Evolutionary conservation across 1,284 basidiomycete species (phyloP).

Genomic region (Microbotryum saponariae): DNA sequence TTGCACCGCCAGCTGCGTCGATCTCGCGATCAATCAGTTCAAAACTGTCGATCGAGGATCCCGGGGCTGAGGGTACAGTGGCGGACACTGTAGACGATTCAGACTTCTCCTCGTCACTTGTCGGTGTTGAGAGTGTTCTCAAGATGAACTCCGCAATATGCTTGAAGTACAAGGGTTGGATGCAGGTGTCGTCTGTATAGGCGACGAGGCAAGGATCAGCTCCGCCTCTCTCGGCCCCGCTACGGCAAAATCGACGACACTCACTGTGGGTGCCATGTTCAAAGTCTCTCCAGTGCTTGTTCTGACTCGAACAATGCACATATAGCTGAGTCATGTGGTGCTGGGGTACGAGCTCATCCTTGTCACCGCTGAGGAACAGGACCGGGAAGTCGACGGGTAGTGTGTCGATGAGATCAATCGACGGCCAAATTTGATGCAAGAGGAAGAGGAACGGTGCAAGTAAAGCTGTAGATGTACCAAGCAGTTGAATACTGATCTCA

Average conservation of each 20-base stretch:
- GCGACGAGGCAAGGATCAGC: background rate
- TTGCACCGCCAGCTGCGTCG: background rate
- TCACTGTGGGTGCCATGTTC: slow-evolving; percentile 30
- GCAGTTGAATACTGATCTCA: too few relatives aligned
- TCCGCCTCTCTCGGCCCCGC: background rate
- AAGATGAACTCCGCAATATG: slow-evolving; percentile 15
- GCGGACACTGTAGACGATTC: background rate
- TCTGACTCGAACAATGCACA: slow-evolving; percentile 49
- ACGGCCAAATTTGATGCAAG: slow-evolving; percentile 76
- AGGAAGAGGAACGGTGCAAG: slow-evolving; percentile 66
- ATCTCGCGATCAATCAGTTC: slow-evolving; percentile 6
- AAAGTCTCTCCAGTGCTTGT: slow-evolving; percentile 43
- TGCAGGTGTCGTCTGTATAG: slow-evolving; percentile 25
- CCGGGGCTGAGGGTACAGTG: background rate
- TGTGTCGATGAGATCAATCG: slow-evolving; percentile 7
- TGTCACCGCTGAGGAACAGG: slow-evolving; percentile 70
- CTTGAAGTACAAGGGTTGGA: slow-evolving; percentile 27
- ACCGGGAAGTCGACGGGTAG: slow-evolving; percentile 56
- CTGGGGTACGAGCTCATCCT: slow-evolving; percentile 77
- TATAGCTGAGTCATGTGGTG: slow-evolving; percentile 74
- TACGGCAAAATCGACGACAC: slow-evolving; percentile 3
- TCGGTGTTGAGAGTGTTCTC: background rate
- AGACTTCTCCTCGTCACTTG: too few relatives aligned
- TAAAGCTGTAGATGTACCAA: slow-evolving; percentile 42
- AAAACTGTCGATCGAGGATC: background rate